Evolutionary conservation across 2,329 filamentous ascomycete species (phyloP), one percentile per base, ranked within the genome.

Genomic region (Fusarium brevicatenulatum): DNA sequence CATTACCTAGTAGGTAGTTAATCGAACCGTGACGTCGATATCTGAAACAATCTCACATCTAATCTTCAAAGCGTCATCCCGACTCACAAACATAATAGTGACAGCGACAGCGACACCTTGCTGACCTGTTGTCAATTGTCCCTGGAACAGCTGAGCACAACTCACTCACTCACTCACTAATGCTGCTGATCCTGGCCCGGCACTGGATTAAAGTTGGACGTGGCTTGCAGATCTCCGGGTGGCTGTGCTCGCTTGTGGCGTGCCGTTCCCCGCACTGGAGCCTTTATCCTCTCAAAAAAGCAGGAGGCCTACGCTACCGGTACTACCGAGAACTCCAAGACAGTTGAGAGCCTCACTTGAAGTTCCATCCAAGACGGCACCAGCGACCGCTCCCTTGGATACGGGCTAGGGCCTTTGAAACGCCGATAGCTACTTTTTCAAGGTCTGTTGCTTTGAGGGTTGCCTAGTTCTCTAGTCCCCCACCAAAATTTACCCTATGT

Each of bases 131-230:
- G 44, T 44, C 61, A 58, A 39, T 46, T 63, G 21, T 39, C 74
- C 76, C 75, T 77, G 78, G 76, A 68, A 69, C 68, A 77, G 76
- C 76, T 77, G 76, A 77, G 47, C 49, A 61, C 42, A 55, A 55
- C 63, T 34, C 68, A 58, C 44, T 32, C 68, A 58, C 73, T 68
- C 73, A 56, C 44, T 32, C 68, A 60, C 73, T 68, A 77, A 70
- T 75, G 71, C 71, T 49, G 66, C 63, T 60, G 66, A 73, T 70
- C 64, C 69, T 52, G 34, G 58, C 50, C 53, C 58, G 54, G 61
- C 53, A 72, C 47, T 72, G 63, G 42, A 63, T 53, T 53, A 53
- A 21, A 50, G 40, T 43, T 63, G 30, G 70, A 55, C 70, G 65
- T 65, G 72, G 70, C 71, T 69, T 66, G 69, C 69, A 74, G 71